Evolutionary conservation across 305 asterid genomes (phyloP), one percentile per base, ranked within the genome.

Genomic region (Ajuga reptans): DNA sequence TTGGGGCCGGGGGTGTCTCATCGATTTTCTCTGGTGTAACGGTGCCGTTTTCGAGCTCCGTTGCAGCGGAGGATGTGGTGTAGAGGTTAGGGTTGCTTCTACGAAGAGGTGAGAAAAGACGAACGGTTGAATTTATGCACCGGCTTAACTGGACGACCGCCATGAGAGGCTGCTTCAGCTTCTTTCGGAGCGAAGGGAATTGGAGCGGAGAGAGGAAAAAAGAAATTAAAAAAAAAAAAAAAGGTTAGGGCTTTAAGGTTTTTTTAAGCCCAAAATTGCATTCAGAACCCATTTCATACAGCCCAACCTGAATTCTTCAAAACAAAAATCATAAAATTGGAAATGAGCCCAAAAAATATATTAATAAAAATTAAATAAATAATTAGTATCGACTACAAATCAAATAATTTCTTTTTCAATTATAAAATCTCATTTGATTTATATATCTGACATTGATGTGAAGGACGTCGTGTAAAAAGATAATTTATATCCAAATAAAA

Each of bases 81-180:
- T 41, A 64, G 72, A 75, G 67, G 58, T 67, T 79, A 18, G 75
- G 16, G 62, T 27, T 64, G 71, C 50, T 69, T 49, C 74, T 63
- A 55, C 59, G 52, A 6, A 76, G 55, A 2, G 80, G 72, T 33
- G 77, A 66, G 9, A 68, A 64, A 41, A 60, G 57, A 42, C 47
- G 49, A 24, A 45, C 72, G 58, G 68, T 5, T 47, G 64, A 18
- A 54, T 10, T 64, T 31, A 81, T 43, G 16, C 71, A 75, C 11
- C 33, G 49, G 21, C 36, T 58, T 47, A 82, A 73, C 47, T 50
- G 72, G 47, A 77, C 66, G 42, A 82, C 72, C 74, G 89, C 84
- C 89, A 84, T 83, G 78, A 79, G 66, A 79, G 75, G 50, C 55
- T 54, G 81, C 73, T 69, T 66, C 49, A 4, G 66, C 53, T 51